These are phyloP conservation scores for Trichoderma gamsii DNA, from an alignment of 495 filamentous ascomycete genomes.

Conservation along the genomic window DNA sequence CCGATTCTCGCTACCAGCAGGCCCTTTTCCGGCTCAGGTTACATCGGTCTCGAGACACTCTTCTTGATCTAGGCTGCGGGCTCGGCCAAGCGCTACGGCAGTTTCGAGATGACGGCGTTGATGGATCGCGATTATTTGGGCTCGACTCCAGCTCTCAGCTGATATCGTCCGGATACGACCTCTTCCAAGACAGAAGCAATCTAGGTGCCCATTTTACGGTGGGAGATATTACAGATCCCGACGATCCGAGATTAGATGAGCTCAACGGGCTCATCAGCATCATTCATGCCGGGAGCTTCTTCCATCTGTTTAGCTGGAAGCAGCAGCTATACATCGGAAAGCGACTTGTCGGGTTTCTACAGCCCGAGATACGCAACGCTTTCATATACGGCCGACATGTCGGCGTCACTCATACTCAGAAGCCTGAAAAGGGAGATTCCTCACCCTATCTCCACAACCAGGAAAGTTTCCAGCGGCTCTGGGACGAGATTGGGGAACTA, in stretches of 20 bases:
- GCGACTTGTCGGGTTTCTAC: conserved; percentile 32
- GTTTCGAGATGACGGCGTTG: conserved; percentile 39
- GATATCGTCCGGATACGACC: conserved; percentile 37
- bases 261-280: conserved; percentile 33
- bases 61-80: conserved; percentile 46
- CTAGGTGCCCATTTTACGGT: conserved; percentile 24
- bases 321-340: conserved; percentile 30
- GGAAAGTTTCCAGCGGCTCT: conserved; percentile 36
- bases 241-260: conserved; percentile 19
- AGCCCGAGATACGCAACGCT: conserved; percentile 27
- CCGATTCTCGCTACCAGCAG: conserved; percentile 29
- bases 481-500: conserved; percentile 35
- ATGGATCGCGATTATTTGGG: conserved; percentile 32
- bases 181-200: conserved; percentile 31
- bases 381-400: conserved; percentile 40
- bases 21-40: conserved; percentile 37
- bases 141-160: conserved; percentile 38
- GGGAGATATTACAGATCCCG: conserved; percentile 29
- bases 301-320: conserved; percentile 41
- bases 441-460: conserved; percentile 31
- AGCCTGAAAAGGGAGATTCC: conserved; percentile 26
- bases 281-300: conserved; percentile 39
- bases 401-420: conserved; percentile 27
- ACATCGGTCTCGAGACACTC: conserved; percentile 27
- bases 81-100: conserved; percentile 44